phyloP scores from a whole-genome alignment of 257 asterid genomes.

The Primulina tabacum region DNA sequence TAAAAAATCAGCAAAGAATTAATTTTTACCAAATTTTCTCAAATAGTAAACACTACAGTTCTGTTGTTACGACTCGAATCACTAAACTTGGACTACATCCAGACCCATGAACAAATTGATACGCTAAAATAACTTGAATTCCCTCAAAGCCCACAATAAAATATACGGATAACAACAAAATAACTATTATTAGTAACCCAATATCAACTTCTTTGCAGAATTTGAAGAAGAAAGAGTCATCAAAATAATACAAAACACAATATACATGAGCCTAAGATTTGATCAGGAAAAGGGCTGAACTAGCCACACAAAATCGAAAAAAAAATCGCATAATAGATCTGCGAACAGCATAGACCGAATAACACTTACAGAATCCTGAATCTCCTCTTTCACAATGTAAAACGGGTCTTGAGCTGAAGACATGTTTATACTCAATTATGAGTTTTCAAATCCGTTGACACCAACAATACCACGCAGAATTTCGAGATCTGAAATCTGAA shows the following conservation, averaged over 20 bases:
- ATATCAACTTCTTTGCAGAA: neutral
- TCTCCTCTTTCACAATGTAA: constrained; percentile 94
- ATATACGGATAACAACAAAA: neutral
- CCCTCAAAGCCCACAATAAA: constrained; percentile 6
- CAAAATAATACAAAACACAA: neutral
- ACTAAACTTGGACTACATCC: constrained; percentile 1
- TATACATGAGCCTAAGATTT: constrained; percentile 1
- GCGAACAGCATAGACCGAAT: neutral
- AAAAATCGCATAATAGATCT: constrained; percentile 3
- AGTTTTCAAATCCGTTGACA: neutral
- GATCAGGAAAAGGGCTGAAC: constrained; percentile 2
- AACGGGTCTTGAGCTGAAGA: constrained; percentile 97
- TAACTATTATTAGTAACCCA: neutral
- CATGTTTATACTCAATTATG: constrained; percentile 39
- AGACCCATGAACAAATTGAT: neutral
- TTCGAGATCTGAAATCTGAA: constrained; percentile 21
- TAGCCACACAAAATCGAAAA: neutral
- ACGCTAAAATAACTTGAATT: constrained; percentile 9
- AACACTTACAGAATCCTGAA: constrained; percentile 84
- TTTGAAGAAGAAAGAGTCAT: too few relatives aligned
- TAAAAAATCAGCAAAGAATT: neutral
- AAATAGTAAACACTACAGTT: neutral
- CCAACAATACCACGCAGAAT: constrained; percentile 15
- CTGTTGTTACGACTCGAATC: neutral
- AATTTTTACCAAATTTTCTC: neutral